Evolutionary conservation across 352 stramenopile species (phyloP), one percentile per base, ranked within the genome.

Genomic region (Pythium coloratum): DNA sequence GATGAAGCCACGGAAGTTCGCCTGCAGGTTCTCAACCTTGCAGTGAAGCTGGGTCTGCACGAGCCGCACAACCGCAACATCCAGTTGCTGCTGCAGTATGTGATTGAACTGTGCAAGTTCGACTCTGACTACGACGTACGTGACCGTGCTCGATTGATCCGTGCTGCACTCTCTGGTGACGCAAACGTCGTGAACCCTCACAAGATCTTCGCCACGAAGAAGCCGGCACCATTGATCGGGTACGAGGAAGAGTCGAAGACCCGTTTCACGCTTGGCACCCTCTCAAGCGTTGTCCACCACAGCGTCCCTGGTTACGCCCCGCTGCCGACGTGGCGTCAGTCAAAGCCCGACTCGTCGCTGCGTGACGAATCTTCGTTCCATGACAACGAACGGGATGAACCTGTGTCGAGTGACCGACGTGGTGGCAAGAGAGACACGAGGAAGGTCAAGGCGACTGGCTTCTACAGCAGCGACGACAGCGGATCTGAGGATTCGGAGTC

Each of bases 41-140:
- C 89, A 1, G 84, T 96, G 0, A 99, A 99, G 71, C 81, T 98
- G 13, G 80, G 76, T 40, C 88, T 90, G 47, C 86, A 73, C 54
- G 81, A 84, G 66, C 91, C 76, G 6, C 87, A 80, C 62, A 87
- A 83, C 70, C 70, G 77, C 36, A 88, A 92, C 14, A 82, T 96
- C 44, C 80, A 91, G 54, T 63, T 93, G 59, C 73, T 98, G 24
- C 67, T 96, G 2, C 81, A 92, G 60, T 98, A 98, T 59, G 84
- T 98, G 59, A 86, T 98, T 38, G 91, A 98, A 66, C 72, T 98
- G 33, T 94, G 86, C 59, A 89, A 96, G 65, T 98, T 97, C 63
- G 95, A 98, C 71, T 70, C 87, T 7, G 89, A 97, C 66, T 97
- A 97, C 62, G 95, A 98, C 53, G 78, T 98, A 5, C 89, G 95